Evolutionary conservation across 2,329 filamentous ascomycete genomes (phyloP).

Genomic region (Hypoxylon sp.): DNA sequence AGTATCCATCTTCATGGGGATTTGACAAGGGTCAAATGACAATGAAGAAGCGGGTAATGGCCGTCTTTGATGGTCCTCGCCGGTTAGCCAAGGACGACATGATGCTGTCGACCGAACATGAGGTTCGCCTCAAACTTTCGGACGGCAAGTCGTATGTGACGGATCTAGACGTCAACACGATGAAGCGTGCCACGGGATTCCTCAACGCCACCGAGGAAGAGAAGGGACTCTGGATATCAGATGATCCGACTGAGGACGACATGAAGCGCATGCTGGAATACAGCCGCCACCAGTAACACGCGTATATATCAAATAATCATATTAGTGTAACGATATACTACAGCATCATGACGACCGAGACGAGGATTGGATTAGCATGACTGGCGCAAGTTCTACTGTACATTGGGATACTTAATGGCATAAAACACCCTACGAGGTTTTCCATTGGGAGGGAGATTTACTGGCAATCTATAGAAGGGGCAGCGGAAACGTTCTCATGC

Average conservation of each 20-base stretch:
- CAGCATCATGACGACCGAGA: constrained; percentile 44
- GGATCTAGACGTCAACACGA: constrained; percentile 90
- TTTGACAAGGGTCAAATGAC: constrained; percentile 94
- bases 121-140: constrained; percentile 86
- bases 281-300: constrained; percentile 51
- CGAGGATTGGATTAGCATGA: constrained; percentile 44
- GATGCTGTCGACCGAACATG: constrained; percentile 96
- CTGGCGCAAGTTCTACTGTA: constrained; percentile 45
- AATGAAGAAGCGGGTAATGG: constrained; percentile 96
- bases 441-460: constrained; percentile 10
- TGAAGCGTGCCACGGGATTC: constrained; percentile 89
- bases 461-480: constrained; percentile 35
- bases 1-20: constrained; percentile 95
- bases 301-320: constrained; percentile 38
- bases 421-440: constrained; percentile 29
- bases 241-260: constrained; percentile 75
- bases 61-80: constrained; percentile 89
- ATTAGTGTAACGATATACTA: constrained; percentile 40
- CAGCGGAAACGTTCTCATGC: constrained; percentile 18
- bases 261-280: constrained; percentile 71
- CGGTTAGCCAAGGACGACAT: constrained; percentile 98
- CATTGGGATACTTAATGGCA: constrained; percentile 41
- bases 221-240: constrained; percentile 85
- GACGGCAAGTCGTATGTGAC: constrained; percentile 87
- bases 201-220: constrained; percentile 84